Base-by-base conservation (phyloP, 2,329 filamentous ascomycete species). In the Apiospora saccharicola region DNA sequence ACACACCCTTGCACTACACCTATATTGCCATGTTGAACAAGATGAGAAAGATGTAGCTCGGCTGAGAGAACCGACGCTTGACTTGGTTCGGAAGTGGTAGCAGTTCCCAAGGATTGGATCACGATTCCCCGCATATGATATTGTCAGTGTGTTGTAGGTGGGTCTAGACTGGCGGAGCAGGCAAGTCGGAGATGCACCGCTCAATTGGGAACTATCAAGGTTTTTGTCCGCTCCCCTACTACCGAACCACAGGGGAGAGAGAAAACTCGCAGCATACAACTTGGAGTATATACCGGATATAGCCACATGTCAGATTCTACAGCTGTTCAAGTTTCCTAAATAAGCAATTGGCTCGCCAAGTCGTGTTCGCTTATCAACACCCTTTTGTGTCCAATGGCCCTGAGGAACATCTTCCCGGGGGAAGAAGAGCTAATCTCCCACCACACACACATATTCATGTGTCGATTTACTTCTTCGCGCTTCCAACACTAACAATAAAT, bases 81-180 rank as follows among this genome's bases (percentile, higher is more conserved):
- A 41, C 57, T 64, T 22, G 37, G 30, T 64, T 64, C 30, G 57
- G 57, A 64, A 64, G n/a, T 41, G 12, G 34, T 22, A 64, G n/a
- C 34, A 64, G 57, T 64, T 37, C 57, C 44, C 57, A 37, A 10
- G 30, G 13, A n/a, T 7, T 64, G 57, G 19, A n/a, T 64, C 30
- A 64, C 30, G 34, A 64, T 41, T 64, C 57, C 57, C 57, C 57
- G 57, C 57, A 64, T 19, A 37, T 37, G 26, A 2, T 37, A 14
- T 6, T 7, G 53, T 34, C 4, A 24, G 13, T 53, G 14, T 22
- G 51, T 34, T 34, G 53, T 34, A 34, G 26, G 53, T 61, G 53
- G 53, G 26, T 61, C 53, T 34, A 22, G 53, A 34, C 53, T 7
- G 30, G 6, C 14, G 26, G 16, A 6, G 16, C 10, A 61, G 53